phyloP scores from a whole-genome alignment of 257 asterid species.

The Echites panduratus region DNA sequence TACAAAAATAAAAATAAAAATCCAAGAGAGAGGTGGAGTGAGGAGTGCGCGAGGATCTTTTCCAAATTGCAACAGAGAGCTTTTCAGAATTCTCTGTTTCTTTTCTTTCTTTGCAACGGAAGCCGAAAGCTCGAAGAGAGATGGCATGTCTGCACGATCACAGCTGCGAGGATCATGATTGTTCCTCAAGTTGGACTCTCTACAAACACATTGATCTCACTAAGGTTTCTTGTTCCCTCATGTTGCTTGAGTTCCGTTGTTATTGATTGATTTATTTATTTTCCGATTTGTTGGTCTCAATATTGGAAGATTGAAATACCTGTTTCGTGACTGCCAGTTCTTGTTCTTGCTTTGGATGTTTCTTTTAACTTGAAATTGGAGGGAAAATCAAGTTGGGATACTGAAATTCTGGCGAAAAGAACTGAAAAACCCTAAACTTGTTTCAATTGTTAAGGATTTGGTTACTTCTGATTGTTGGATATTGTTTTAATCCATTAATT shows the following conservation, averaged over 20 bases:
- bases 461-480: not conserved
- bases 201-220: slow-evolving; percentile 83
- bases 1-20: too few species aligned
- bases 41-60: too few species aligned
- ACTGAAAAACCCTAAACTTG: slow-evolving; percentile 8
- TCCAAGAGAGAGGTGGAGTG: too few species aligned
- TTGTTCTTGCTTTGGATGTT: not conserved
- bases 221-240: slow-evolving; percentile 39
- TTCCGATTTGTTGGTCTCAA: not conserved
- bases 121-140: not conserved
- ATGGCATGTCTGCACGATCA: slow-evolving; percentile 97
- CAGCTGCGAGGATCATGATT: slow-evolving; percentile 92
- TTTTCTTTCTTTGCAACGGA: not conserved
- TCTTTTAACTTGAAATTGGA: not conserved
- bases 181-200: slow-evolving; percentile 91
- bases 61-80: too few species aligned
- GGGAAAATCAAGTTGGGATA: not conserved
- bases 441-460: not conserved
- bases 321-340: not conserved
- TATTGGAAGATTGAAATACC: not conserved
- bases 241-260: not conserved
- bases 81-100: not conserved
- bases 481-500: not conserved
- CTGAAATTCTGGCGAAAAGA: not conserved
- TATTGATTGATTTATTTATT: slow-evolving; percentile 2